Evolutionary conservation across 2,329 filamentous ascomycete species (phyloP).

Genomic region (Colletotrichum eleusines): DNA sequence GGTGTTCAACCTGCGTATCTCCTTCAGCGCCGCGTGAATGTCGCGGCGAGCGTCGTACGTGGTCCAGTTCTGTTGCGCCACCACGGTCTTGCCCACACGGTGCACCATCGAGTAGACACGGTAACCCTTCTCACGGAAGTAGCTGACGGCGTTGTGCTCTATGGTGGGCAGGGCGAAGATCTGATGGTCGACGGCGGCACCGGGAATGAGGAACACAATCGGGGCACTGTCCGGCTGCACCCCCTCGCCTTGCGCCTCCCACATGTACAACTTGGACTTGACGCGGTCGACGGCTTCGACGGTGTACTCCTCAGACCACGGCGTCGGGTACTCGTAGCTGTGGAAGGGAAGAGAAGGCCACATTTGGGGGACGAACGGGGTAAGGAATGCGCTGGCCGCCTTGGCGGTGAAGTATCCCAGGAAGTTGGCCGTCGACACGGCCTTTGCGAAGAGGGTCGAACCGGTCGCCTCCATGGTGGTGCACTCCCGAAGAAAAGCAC

Average conservation of each 20-base stretch:
- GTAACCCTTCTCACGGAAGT: conserved; percentile 71
- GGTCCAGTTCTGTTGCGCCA: conserved; percentile 65
- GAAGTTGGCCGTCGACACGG: conserved; percentile 62
- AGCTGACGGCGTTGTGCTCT: conserved; percentile 71
- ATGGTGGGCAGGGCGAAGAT: conserved; percentile 74
- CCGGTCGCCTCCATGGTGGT: conserved; percentile 65
- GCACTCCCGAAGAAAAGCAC: conserved; percentile 67
- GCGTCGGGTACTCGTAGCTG: conserved; percentile 65
- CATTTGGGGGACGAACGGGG: conserved; percentile 66
- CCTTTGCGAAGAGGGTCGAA: conserved; percentile 57
- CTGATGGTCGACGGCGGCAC: conserved; percentile 72
- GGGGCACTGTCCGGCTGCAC: conserved; percentile 50
- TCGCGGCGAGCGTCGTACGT: conserved; percentile 71
- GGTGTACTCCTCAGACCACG: conserved; percentile 55
- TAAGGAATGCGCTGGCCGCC: conserved; percentile 64
- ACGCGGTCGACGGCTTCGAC: conserved; percentile 66
- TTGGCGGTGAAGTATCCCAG: conserved; percentile 67
- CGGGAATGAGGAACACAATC: conserved; percentile 71
- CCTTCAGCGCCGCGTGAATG: conserved; percentile 65
- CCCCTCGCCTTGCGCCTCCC: conserved; percentile 60
- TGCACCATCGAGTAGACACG: conserved; percentile 70
- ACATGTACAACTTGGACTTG: conserved; percentile 65
- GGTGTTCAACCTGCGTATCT: conserved; percentile 58
- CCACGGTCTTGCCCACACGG: conserved; percentile 66
- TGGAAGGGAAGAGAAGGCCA: conserved; percentile 62